phyloP scores from a whole-genome alignment of 495 filamentous ascomycete genomes.

The Aspergillus mulundensis region DNA sequence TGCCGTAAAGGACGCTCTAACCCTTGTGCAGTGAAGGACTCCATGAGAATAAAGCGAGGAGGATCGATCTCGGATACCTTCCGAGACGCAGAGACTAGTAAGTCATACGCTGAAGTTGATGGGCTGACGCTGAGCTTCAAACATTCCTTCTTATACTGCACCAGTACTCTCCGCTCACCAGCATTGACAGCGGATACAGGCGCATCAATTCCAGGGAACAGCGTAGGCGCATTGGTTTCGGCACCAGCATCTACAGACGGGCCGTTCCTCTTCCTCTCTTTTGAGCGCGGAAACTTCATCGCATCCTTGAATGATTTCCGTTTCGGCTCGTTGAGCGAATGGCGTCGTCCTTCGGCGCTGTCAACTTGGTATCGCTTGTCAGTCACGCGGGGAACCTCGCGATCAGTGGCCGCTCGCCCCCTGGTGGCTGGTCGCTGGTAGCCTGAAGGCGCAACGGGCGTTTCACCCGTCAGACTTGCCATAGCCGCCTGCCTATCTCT shows the following conservation, averaged over 20 bases:
- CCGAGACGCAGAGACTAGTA: conserved; percentile 57
- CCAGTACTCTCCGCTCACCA: conserved; percentile 65
- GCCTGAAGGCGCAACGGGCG: conserved; percentile 17
- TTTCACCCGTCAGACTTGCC: conserved; percentile 32
- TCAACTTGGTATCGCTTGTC: conserved; percentile 12
- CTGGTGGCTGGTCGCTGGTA: conserved; percentile 17
- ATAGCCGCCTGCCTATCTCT: conserved; percentile 34
- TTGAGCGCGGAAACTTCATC: conserved; percentile 22
- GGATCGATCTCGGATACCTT: conserved; percentile 56
- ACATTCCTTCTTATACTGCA: conserved; percentile 60
- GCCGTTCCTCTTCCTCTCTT: conserved; percentile 11
- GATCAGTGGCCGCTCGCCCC: conserved; percentile 15
- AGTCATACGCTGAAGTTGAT: conserved; percentile 68
- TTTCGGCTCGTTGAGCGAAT: conserved; percentile 16
- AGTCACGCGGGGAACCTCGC: not conserved
- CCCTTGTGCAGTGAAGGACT: conserved; percentile 70
- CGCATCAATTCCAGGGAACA: conserved; percentile 68
- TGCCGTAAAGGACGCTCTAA: conserved; percentile 78
- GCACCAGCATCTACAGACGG: conserved; percentile 21
- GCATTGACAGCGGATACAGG: conserved; percentile 82
- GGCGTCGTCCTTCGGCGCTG: conserved; percentile 8
- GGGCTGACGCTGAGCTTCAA: conserved; percentile 64
- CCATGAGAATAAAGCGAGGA: conserved; percentile 61
- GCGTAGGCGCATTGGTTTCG: conserved; percentile 38
- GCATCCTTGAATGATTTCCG: conserved; percentile 17